Evolutionary conservation across 148 eudicot genomes (phyloP).

Genomic region (Spergularia marina): DNA sequence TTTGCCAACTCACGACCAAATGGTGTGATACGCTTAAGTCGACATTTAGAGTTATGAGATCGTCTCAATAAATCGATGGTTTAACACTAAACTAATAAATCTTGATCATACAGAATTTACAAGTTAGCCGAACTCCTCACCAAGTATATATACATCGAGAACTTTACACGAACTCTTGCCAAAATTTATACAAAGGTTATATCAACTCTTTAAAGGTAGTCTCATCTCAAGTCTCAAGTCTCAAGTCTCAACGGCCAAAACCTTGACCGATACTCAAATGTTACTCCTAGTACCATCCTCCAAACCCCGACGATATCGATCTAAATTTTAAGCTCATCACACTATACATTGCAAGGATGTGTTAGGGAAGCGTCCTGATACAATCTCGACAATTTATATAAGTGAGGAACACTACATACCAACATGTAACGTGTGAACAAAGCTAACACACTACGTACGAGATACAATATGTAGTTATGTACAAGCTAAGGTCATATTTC

Average conservation of each 20-base stretch:
- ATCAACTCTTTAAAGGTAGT: not conserved
- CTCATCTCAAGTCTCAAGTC: not conserved
- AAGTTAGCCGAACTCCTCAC: not conserved
- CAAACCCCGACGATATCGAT: slow-evolving; percentile 2
- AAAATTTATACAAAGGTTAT: not conserved
- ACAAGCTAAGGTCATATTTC: not conserved
- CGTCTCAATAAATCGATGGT: too few species aligned
- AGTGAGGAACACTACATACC: too few species aligned
- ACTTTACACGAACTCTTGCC: not conserved
- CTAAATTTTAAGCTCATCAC: not conserved
- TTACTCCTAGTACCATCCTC: not conserved
- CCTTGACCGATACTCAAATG: not conserved
- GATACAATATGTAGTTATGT: not conserved
- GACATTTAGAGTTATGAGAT: too few species aligned
- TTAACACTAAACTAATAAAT: too few species aligned
- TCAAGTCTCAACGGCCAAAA: not conserved
- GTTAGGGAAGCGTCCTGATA: too few species aligned
- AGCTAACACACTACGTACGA: too few species aligned
- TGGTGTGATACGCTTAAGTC: too few species aligned
- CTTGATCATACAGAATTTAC: too few species aligned
- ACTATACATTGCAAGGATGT: too few species aligned
- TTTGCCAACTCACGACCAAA: too few species aligned
- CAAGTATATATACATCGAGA: not conserved
- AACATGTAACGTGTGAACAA: too few species aligned
- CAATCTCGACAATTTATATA: too few species aligned